Evolutionary conservation across 371 early-diverging fungal genomes (phyloP), one percentile per base, ranked within the genome.

Genomic region (Mucor ambiguus): DNA sequence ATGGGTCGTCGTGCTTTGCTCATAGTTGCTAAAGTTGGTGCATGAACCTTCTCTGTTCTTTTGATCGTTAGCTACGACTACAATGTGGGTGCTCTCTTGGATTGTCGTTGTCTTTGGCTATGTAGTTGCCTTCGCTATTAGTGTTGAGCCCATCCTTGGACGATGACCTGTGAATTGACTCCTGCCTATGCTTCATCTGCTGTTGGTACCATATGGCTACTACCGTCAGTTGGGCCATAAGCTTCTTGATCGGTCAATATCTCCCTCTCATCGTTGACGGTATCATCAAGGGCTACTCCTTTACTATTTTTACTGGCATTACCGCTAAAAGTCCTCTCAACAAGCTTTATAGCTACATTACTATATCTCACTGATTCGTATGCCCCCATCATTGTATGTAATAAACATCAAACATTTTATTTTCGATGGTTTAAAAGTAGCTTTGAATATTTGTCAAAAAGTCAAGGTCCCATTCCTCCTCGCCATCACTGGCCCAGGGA

Each of bases 111-210:
- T 93, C 44, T 85, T 91, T 69, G 58, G 89, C 30, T 95, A 92
- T 78, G 87, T 92, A 9, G 86, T 88, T 11, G 81, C 83, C 46
- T 96, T 92, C 77, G 91, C 92, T 26, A 71, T 95, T 37, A 96
- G 94, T 4, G 71, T 95, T 14, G 92, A 93, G 18, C 89, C 0
- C 89, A 93, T 58, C 91, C 93, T 14, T 94, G 93, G 91, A 69
- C 91, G 60, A 69, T 91, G 22, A 85, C 85, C 6, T 83, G 89
- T 2, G 92, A 92, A 65, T 71, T 93, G 64, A 78, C 89, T 56
- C 88, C 91, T 14, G 84, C 83, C 0, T 82, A 85, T 26, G 72
- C 88, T 6, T 85, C 86, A 18, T 83, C 87, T 5, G 77, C 85
- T 20, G 73, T 78, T 30, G 76, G 73, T 52, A 67, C 74, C 12